Conservation (phyloP, 805 yeast species). For the Candida saitoana region DNA sequence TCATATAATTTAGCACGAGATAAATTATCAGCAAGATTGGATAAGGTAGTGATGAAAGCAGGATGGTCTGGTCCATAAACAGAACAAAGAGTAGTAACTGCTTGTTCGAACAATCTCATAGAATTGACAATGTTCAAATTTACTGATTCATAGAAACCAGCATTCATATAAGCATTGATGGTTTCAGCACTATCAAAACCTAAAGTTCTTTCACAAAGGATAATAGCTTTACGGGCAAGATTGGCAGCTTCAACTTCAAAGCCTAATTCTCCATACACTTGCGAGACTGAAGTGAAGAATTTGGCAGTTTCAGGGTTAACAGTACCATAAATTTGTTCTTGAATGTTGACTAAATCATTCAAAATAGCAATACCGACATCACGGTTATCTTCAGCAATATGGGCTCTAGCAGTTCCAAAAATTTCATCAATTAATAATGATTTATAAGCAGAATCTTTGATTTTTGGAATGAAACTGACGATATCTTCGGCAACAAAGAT, state of each 20-base stretch:
- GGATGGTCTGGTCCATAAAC: slow-evolving; percentile 68
- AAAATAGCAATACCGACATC: slow-evolving; percentile 61
- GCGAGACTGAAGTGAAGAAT: slow-evolving; percentile 62
- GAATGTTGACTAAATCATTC: slow-evolving; percentile 64
- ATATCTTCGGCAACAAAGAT: slow-evolving; percentile 62
- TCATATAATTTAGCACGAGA: slow-evolving; percentile 46
- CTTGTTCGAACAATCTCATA: slow-evolving; percentile 56
- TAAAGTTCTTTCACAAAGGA: slow-evolving; percentile 70
- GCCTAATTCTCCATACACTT: slow-evolving; percentile 59
- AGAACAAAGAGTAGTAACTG: slow-evolving; percentile 54
- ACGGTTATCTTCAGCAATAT: slow-evolving; percentile 37
- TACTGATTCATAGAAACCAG: slow-evolving; percentile 67
- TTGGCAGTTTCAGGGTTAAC: slow-evolving; percentile 77
- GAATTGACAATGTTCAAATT: slow-evolving; percentile 58
- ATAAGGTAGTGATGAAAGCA: slow-evolving; percentile 57
- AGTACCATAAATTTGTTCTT: slow-evolving; percentile 79
- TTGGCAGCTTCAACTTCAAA: slow-evolving; percentile 56
- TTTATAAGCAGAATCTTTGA: slow-evolving; percentile 65
- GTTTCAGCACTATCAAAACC: slow-evolving; percentile 83
- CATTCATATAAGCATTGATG: slow-evolving; percentile 63
- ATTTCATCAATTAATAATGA: slow-evolving; percentile 72
- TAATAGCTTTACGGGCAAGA: slow-evolving; percentile 62
- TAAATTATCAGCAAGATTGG: slow-evolving; percentile 58
- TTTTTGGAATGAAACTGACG: slow-evolving; percentile 64
- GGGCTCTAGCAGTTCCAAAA: slow-evolving; percentile 56